Evolutionary conservation across 2,329 filamentous ascomycete species (phyloP).

Genomic region (Pseudogymnoascus sp.): DNA sequence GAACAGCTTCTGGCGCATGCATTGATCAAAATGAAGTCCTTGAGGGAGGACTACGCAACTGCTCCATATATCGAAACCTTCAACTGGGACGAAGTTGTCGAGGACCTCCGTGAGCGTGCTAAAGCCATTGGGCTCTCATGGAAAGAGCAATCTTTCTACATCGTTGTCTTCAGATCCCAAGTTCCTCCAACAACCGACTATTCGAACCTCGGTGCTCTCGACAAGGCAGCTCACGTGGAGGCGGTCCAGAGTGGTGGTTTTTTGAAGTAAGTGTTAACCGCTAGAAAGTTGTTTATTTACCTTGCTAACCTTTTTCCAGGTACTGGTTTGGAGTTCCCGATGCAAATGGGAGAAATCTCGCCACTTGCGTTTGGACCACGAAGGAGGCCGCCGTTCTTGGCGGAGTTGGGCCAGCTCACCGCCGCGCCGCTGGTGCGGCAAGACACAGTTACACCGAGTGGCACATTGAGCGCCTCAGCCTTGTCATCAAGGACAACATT

Average conservation of each 20-base stretch:
- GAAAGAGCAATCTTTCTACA: slow-evolving; percentile 64
- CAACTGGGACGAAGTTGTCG: slow-evolving; percentile 64
- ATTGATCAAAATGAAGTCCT: slow-evolving; percentile 54
- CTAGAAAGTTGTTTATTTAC: not conserved
- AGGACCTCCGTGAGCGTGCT: slow-evolving; percentile 47
- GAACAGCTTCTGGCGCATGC: slow-evolving; percentile 66
- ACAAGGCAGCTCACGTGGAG: slow-evolving; percentile 72
- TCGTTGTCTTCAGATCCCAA: slow-evolving; percentile 74
- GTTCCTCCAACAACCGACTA: slow-evolving; percentile 62
- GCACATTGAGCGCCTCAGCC: slow-evolving; percentile 61
- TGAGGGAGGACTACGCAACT: slow-evolving; percentile 67
- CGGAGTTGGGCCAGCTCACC: slow-evolving; percentile 52
- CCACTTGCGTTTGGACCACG: slow-evolving; percentile 66
- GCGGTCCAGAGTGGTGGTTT: slow-evolving; percentile 73
- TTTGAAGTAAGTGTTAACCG: slow-evolving; percentile 52
- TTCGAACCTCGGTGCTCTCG: slow-evolving; percentile 61
- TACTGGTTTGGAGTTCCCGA: slow-evolving; percentile 86
- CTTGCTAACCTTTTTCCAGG: slow-evolving; percentile 31
- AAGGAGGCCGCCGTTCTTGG: slow-evolving; percentile 53
- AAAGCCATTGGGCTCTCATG: slow-evolving; percentile 44
- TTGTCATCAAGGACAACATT: slow-evolving; percentile 61
- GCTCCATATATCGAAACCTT: slow-evolving; percentile 66
- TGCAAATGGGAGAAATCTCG: slow-evolving; percentile 64
- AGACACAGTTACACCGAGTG: slow-evolving; percentile 59
- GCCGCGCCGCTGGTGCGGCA: slow-evolving; percentile 58